Conservation (phyloP, 768 basidiomycete species). For the Candolleomyces efflorescens region DNA sequence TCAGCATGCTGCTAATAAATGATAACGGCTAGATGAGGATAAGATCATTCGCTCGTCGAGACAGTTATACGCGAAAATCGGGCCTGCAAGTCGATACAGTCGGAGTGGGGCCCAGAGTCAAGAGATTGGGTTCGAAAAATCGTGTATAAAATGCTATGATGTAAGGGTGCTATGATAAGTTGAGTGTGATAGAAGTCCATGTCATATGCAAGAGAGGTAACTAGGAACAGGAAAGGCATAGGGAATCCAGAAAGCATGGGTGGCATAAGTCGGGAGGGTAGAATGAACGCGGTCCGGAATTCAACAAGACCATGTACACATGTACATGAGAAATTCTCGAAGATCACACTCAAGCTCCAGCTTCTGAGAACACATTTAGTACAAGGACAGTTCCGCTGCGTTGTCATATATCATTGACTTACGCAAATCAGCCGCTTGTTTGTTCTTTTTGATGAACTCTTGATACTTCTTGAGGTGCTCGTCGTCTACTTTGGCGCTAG, state of each 20-base stretch:
- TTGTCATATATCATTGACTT: neutral
- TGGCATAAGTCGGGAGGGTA: slow-evolving; percentile 1
- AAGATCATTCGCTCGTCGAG: too few species aligned
- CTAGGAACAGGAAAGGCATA: neutral
- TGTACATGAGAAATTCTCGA: too few species aligned
- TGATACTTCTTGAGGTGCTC: neutral
- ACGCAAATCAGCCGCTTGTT: neutral
- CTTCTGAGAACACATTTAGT: neutral
- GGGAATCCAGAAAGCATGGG: neutral
- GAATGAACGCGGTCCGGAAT: slow-evolving; percentile 14
- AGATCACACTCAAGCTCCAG: neutral
- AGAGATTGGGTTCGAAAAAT: too few species aligned
- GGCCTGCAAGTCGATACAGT: too few species aligned
- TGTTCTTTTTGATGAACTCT: neutral
- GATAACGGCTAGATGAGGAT: too few species aligned
- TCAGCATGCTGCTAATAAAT: too few species aligned
- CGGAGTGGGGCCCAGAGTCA: too few species aligned
- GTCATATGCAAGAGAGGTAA: neutral
- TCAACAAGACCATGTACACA: too few species aligned
- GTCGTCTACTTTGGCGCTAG: neutral
- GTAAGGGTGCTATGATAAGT: too few species aligned
- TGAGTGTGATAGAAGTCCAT: too few species aligned
- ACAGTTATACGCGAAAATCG: too few species aligned
- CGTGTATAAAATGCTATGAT: too few species aligned
- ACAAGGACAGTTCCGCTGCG: neutral